phyloP scores from a whole-genome alignment of 2,329 filamentous ascomycete species.

The Aotearoamyces nothofagi region DNA sequence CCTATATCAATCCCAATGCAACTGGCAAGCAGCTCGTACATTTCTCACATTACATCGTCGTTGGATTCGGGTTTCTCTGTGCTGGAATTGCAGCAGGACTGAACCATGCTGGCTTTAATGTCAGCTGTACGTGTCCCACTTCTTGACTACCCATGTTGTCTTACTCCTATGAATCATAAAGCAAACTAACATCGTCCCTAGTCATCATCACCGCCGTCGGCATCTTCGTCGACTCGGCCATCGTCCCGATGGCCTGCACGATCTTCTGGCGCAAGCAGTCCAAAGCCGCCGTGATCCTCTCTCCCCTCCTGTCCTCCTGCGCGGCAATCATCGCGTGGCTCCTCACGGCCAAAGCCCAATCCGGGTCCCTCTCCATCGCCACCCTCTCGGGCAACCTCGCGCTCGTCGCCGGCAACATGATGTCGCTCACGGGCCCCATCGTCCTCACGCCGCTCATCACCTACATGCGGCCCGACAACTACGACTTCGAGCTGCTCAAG shows the following conservation, averaged over 20 bases:
- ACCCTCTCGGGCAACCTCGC: slow-evolving; percentile 7
- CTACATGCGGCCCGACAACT: slow-evolving; percentile 10
- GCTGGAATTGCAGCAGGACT: slow-evolving; percentile 29
- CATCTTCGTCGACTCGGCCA: slow-evolving; percentile 9
- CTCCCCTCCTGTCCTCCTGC: slow-evolving; percentile 10
- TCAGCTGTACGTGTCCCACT: slow-evolving; percentile 22
- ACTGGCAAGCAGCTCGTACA: slow-evolving; percentile 25
- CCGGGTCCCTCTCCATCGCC: slow-evolving; percentile 18
- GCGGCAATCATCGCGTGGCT: slow-evolving; percentile 19
- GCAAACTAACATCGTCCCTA: background rate
- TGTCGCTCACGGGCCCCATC: slow-evolving; percentile 8
- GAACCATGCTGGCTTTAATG: slow-evolving; percentile 31
- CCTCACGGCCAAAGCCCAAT: slow-evolving; percentile 19
- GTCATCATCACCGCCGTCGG: slow-evolving; percentile 7
- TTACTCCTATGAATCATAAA: too few species aligned
- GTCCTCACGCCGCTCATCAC: slow-evolving; percentile 12
- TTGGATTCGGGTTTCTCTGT: slow-evolving; percentile 30
- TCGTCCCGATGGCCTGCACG: slow-evolving; percentile 17
- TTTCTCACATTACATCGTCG: slow-evolving; percentile 29
- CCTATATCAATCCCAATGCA: slow-evolving; percentile 30
- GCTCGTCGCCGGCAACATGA: slow-evolving; percentile 14
- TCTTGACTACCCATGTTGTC: background rate
- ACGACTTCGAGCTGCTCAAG: slow-evolving; percentile 12
- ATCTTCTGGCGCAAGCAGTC: slow-evolving; percentile 17
- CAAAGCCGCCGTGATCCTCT: slow-evolving; percentile 10